Conservation (phyloP, 805 yeast species). For the Lachancea waltii region DNA sequence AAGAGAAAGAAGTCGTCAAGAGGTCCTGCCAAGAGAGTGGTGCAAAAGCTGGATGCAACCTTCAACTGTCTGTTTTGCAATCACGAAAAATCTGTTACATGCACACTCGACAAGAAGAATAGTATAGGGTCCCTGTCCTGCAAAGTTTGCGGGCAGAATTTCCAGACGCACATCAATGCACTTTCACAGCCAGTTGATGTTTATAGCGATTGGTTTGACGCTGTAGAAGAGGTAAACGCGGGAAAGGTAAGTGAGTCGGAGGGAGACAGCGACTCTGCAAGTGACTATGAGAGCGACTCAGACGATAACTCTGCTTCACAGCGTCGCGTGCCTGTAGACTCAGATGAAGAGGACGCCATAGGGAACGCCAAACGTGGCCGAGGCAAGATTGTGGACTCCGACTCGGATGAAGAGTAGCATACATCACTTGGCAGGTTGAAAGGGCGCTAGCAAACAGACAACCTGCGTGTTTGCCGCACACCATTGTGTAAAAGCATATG, state of each 20-base stretch:
- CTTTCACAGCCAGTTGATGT: slow-evolving; percentile 86
- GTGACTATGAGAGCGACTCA: slow-evolving; percentile 34
- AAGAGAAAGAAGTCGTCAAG: slow-evolving; percentile 79
- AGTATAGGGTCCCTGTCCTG: slow-evolving; percentile 80
- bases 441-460: too few relatives aligned
- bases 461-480: too few relatives aligned
- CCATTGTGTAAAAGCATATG: too few relatives aligned
- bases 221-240: slow-evolving; percentile 62
- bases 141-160: slow-evolving; percentile 89
- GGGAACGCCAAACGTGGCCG: slow-evolving; percentile 17
- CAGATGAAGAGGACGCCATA: slow-evolving; percentile 19
- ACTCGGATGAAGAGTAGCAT: slow-evolving; percentile 20
- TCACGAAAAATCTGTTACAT: slow-evolving; percentile 86
- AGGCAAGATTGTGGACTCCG: slow-evolving; percentile 19
- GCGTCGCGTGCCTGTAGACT: slow-evolving; percentile 9
- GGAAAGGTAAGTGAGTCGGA: slow-evolving; percentile 32
- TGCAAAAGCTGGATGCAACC: slow-evolving; percentile 71
- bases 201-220: slow-evolving; percentile 97
- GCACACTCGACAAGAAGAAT: slow-evolving; percentile 79
- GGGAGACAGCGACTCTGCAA: slow-evolving; percentile 28
- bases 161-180: slow-evolving; percentile 79
- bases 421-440: too few relatives aligned
- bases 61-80: slow-evolving; percentile 93
- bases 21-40: slow-evolving; percentile 72
- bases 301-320: slow-evolving; percentile 26